A percentile compares a stretch with the other conserved stretches of the same genome.
These are phyloP conservation scores for Pelargonium myrrhifolium DNA, from an alignment of 441 rosid genomes.

Conservation along the genomic window DNA sequence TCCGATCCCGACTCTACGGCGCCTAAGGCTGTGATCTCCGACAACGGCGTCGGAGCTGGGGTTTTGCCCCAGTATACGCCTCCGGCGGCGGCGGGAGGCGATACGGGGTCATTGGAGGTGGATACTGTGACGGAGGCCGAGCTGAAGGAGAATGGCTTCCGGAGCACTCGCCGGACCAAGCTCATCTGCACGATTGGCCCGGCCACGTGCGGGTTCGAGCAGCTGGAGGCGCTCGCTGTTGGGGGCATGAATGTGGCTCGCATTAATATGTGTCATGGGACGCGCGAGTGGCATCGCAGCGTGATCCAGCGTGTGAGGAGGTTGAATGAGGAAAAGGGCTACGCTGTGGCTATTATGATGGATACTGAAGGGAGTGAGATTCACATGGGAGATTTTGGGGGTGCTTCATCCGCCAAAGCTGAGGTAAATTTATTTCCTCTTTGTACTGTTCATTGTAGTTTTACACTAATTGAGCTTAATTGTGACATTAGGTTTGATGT, in stretches of 20 bases:
- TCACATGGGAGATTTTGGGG: slow-evolving; percentile 95
- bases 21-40: slow-evolving; percentile 40
- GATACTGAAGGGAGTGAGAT: slow-evolving; percentile 99
- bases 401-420: slow-evolving; percentile 74
- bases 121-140: slow-evolving; percentile 87
- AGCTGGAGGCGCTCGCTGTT: slow-evolving; percentile 79
- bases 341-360: slow-evolving; percentile 94
- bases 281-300: slow-evolving; percentile 76
- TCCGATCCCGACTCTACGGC: slow-evolving; percentile 36
- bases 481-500: no score
- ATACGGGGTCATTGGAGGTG: slow-evolving; percentile 55
- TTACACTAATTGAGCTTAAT: neutral
- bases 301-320: slow-evolving; percentile 73
- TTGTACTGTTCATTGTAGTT: neutral
- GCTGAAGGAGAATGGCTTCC: slow-evolving; percentile 95
- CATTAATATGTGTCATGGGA: slow-evolving; percentile 92
- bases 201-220: slow-evolving; percentile 72
- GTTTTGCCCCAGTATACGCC: slow-evolving; percentile 10
- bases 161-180: slow-evolving; percentile 95
- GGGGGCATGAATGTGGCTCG: slow-evolving; percentile 98
- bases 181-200: slow-evolving; percentile 94
- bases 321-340: slow-evolving; percentile 90
- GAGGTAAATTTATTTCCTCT: slow-evolving; percentile 40
- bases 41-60: slow-evolving; percentile 25
- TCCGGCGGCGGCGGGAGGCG: slow-evolving; percentile 18